These are phyloP conservation scores for Scleromitrula shiraiana DNA, from an alignment of 2,329 filamentous ascomycete species.

Conservation along the genomic window DNA sequence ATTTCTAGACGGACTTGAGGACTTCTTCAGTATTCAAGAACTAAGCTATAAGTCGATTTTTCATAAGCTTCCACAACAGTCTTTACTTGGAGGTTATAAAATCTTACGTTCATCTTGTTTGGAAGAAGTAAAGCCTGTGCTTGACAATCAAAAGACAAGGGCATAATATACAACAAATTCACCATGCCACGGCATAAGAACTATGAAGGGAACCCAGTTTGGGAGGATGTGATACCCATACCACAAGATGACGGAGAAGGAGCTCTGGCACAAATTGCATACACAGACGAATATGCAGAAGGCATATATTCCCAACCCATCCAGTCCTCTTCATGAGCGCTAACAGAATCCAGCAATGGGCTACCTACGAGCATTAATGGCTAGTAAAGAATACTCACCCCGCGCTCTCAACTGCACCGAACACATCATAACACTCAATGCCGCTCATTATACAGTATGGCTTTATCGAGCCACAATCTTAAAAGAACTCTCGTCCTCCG, in stretches of 20 bases:
- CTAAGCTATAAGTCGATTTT: too few relatives aligned
- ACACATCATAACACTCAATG: slow-evolving; percentile 86
- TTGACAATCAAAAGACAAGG: too few relatives aligned
- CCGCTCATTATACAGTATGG: slow-evolving; percentile 98
- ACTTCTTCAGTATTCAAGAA: too few relatives aligned
- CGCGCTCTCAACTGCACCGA: slow-evolving; percentile 76
- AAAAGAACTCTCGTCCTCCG: slow-evolving; percentile 42
- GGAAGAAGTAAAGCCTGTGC: too few relatives aligned
- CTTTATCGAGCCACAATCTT: slow-evolving; percentile 82
- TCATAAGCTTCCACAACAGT: too few relatives aligned
- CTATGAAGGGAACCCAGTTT: slow-evolving; percentile 52
- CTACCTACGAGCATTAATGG: slow-evolving; percentile 92
- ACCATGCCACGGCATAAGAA: too few relatives aligned
- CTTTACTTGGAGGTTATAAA: too few relatives aligned
- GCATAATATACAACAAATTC: too few relatives aligned
- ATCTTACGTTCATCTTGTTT: too few relatives aligned
- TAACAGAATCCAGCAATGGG: slow-evolving; percentile 73
- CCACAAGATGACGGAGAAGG: slow-evolving; percentile 74
- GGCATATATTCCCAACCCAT: slow-evolving; percentile 34
- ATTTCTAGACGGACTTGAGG: too few relatives aligned
- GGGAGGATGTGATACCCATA: slow-evolving; percentile 79
- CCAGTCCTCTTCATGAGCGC: background rate
- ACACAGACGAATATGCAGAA: slow-evolving; percentile 82
- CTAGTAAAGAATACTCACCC: slow-evolving; percentile 71
- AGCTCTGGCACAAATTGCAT: slow-evolving; percentile 87